These are phyloP conservation scores for Hymenoscyphus salicellus DNA, from an alignment of 2,329 filamentous ascomycete genomes.

Conservation along the genomic window DNA sequence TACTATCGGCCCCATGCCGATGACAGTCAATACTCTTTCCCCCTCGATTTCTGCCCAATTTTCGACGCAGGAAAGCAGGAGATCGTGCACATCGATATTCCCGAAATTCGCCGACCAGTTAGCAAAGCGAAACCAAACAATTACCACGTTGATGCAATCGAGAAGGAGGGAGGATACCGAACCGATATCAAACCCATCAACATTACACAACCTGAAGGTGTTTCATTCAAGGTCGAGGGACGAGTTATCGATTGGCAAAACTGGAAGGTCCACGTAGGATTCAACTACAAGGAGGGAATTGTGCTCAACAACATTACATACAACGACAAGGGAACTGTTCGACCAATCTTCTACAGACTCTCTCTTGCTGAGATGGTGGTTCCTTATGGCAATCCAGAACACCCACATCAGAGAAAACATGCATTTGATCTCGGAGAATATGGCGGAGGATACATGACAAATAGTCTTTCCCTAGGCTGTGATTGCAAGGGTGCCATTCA, in stretches of 20 bases:
- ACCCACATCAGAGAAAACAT: slow-evolving; percentile 77
- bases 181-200: slow-evolving; percentile 81
- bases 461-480: slow-evolving; percentile 71
- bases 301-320: slow-evolving; percentile 87
- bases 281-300: slow-evolving; percentile 91
- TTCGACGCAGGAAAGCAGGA: slow-evolving; percentile 76
- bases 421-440: slow-evolving; percentile 80
- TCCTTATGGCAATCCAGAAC: slow-evolving; percentile 79
- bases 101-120: slow-evolving; percentile 70
- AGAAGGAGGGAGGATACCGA: slow-evolving; percentile 71
- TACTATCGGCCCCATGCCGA: slow-evolving; percentile 86
- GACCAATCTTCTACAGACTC: slow-evolving; percentile 83
- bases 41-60: slow-evolving; percentile 91
- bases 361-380: slow-evolving; percentile 94
- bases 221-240: slow-evolving; percentile 77
- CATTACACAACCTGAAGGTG: slow-evolving; percentile 83
- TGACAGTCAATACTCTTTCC: slow-evolving; percentile 86
- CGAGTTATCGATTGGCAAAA: slow-evolving; percentile 83
- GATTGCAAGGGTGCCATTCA: slow-evolving; percentile 90
- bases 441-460: slow-evolving; percentile 80
- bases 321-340: slow-evolving; percentile 74
- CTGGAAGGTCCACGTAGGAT: slow-evolving; percentile 88
- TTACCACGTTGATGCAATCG: slow-evolving; percentile 72
- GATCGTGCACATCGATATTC: slow-evolving; percentile 59
- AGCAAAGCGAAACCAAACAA: slow-evolving; percentile 71